phyloP scores from a whole-genome alignment of 2,329 filamentous ascomycete species.

The Samsoniella hepiali region DNA sequence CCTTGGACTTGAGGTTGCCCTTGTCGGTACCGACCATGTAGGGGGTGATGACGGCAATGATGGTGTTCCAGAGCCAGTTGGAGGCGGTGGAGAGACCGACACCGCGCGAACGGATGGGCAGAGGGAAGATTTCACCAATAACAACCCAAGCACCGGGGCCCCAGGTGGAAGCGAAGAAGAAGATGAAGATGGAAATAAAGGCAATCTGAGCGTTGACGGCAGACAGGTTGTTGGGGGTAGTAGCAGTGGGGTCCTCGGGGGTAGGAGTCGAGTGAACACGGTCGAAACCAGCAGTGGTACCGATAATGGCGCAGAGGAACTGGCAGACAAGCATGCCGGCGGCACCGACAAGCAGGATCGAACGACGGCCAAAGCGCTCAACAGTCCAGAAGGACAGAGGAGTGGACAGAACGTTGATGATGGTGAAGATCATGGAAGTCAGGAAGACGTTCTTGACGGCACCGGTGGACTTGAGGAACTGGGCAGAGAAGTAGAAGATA shows the following conservation, averaged over 20 bases:
- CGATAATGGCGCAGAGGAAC: constrained; percentile 79
- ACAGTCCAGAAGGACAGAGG: constrained; percentile 85
- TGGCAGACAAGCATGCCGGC: constrained; percentile 81
- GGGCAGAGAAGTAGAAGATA: constrained; percentile 83
- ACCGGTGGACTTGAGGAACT: constrained; percentile 76
- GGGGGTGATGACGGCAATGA: constrained; percentile 66
- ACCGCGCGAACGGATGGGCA: constrained; percentile 83
- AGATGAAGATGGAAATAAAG: constrained; percentile 90
- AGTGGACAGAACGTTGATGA: constrained; percentile 84
- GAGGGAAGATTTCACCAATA: constrained; percentile 86
- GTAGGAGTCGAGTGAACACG: constrained; percentile 44
- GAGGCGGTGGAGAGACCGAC: constrained; percentile 82
- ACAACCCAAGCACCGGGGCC: constrained; percentile 78
- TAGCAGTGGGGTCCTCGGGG: constrained; percentile 35
- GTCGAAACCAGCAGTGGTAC: constrained; percentile 58
- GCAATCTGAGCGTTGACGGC: constrained; percentile 71
- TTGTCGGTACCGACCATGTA: constrained; percentile 63
- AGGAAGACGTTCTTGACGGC: constrained; percentile 77
- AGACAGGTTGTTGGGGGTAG: constrained; percentile 49
- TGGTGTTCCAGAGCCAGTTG: constrained; percentile 90
- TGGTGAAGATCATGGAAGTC: constrained; percentile 79
- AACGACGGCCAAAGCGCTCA: constrained; percentile 76
- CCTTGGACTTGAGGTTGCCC: constrained; percentile 64
- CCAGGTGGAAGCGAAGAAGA: constrained; percentile 89
- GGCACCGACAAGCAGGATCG: constrained; percentile 75